phyloP scores from a whole-genome alignment of 441 rosid species.

The Gossypium gossypioides region DNA sequence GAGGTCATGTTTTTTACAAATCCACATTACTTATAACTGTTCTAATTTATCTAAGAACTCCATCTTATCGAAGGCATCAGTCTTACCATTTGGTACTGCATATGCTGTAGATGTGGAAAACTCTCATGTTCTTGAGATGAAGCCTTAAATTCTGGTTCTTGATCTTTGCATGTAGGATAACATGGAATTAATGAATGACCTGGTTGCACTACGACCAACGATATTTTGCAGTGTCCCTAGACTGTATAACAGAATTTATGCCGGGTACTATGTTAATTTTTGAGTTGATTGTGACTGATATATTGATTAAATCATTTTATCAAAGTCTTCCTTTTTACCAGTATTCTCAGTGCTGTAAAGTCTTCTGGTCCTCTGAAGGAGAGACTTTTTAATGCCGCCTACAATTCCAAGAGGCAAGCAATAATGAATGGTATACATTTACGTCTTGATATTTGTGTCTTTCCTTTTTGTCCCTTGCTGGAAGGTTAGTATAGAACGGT shows the following conservation, averaged over 20 bases:
- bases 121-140: conserved; percentile 11
- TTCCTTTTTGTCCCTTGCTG: background rate
- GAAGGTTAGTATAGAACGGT: no score
- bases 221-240: conserved; percentile 96
- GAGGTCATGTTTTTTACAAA: background rate
- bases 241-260: conserved; percentile 82
- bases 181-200: conserved; percentile 81
- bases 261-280: conserved; percentile 43
- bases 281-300: conserved; percentile 4
- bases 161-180: conserved; percentile 55
- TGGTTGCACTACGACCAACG: conserved; percentile 89
- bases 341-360: conserved; percentile 74
- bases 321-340: conserved; percentile 31
- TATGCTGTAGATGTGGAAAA: background rate
- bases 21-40: no score
- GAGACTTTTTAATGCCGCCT: conserved; percentile 85
- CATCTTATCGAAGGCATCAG: background rate
- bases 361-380: conserved; percentile 75
- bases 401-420: conserved; percentile 90
- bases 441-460: conserved; percentile 5
- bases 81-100: background rate
- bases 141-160: conserved; percentile 6
- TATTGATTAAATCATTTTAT: conserved; percentile 17
- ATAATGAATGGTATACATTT: conserved; percentile 60
- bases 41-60: no score